A percentile compares a stretch with the other conserved stretches of the same genome.
phyloP scores from a whole-genome alignment of 2,329 filamentous ascomycete genomes.

The Leptodontidium sp. region DNA sequence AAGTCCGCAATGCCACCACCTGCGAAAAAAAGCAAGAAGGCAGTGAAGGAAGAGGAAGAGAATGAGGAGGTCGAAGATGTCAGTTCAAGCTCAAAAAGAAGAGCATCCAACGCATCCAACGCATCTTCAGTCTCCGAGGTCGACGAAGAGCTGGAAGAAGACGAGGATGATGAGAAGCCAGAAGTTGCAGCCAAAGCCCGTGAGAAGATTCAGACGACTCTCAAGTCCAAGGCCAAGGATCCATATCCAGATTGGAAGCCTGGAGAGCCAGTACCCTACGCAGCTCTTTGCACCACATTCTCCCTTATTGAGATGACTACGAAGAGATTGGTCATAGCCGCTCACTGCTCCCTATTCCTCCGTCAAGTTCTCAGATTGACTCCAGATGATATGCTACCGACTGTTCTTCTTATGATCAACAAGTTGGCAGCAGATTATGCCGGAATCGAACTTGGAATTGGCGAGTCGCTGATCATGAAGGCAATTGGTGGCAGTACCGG shows the following conservation, averaged over 20 bases:
- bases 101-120: conserved; percentile 41
- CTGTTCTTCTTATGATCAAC: conserved; percentile 95
- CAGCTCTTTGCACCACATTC: conserved; percentile 92
- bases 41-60: conserved; percentile 32
- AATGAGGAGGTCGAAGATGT: conserved; percentile 51
- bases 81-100: conserved; percentile 37
- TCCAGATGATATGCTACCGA: conserved; percentile 85
- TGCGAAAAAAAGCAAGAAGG: conserved; percentile 19
- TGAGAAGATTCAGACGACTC: conserved; percentile 79
- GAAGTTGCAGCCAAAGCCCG: conserved; percentile 77
- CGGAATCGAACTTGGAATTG: conserved; percentile 96
- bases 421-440: conserved; percentile 97
- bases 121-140: conserved; percentile 57
- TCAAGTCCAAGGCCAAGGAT: conserved; percentile 75
- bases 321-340: conserved; percentile 86
- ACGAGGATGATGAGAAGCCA: conserved; percentile 71
- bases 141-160: conserved; percentile 51
- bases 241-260: conserved; percentile 96
- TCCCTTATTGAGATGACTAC: conserved; percentile 94
- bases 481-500: conserved; percentile 95
- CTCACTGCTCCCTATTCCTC: conserved; percentile 89
- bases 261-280: conserved; percentile 90
- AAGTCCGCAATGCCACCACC: conserved; percentile 33
- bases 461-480: conserved; percentile 98
- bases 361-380: conserved; percentile 94